These are phyloP conservation scores for Sphagnurus paluster DNA, from an alignment of 1,284 basidiomycete genomes.

Conservation along the genomic window DNA sequence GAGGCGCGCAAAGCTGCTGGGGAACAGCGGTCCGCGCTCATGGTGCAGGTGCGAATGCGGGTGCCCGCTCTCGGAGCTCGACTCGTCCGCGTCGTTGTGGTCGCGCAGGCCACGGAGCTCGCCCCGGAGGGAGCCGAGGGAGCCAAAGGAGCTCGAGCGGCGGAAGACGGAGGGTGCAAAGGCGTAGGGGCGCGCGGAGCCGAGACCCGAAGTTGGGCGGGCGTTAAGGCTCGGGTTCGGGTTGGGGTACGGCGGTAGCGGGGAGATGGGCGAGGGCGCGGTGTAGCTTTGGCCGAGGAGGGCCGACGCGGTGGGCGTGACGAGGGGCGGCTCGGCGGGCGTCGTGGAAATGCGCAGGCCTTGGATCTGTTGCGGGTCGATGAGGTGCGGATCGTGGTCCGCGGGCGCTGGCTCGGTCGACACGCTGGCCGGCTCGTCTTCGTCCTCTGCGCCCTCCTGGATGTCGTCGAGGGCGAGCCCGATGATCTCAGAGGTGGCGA, in stretches of 20 bases:
- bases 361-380: conserved; percentile 50
- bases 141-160: conserved; percentile 20
- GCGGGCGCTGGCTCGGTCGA: conserved; percentile 8
- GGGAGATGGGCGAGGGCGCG: conserved; percentile 27
- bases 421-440: conserved; percentile 34
- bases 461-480: conserved; percentile 49
- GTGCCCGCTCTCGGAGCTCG: conserved; percentile 20
- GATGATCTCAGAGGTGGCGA: conserved; percentile 31
- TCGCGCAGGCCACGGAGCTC: background rate
- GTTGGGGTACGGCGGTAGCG: conserved; percentile 27
- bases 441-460: conserved; percentile 50
- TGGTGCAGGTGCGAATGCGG: conserved; percentile 53
- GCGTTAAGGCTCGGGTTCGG: background rate
- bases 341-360: conserved; percentile 59
- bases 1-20: conserved; percentile 63
- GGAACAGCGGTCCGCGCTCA: conserved; percentile 69
- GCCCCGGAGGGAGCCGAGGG: conserved; percentile 5
- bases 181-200: conserved; percentile 6
- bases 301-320: conserved; percentile 13
- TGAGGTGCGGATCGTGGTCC: conserved; percentile 23
- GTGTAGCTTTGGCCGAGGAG: conserved; percentile 13
- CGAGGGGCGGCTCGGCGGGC: conserved; percentile 21
- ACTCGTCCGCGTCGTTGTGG: conserved; percentile 8
- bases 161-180: conserved; percentile 14
- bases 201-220: conserved; percentile 8